These are phyloP conservation scores for Verticillium nubilum DNA, from an alignment of 2,329 filamentous ascomycete species.

Conservation along the genomic window DNA sequence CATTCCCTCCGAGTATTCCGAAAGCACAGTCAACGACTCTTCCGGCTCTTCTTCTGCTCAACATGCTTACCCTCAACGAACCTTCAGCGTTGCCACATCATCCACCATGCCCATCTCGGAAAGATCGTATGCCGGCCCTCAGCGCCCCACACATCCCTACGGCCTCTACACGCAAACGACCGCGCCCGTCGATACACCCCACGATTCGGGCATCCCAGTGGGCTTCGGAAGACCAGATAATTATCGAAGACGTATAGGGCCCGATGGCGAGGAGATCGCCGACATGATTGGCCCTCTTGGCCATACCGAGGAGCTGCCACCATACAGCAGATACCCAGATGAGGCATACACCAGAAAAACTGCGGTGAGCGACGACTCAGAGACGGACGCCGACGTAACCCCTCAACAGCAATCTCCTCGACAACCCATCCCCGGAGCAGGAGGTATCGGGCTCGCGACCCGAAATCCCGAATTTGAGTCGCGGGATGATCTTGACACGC, in stretches of 20 bases:
- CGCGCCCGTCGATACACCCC: slow-evolving; percentile 45
- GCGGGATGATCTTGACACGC: slow-evolving; percentile 45
- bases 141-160: slow-evolving; percentile 77
- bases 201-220: slow-evolving; percentile 49
- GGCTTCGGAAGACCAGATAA: slow-evolving; percentile 65
- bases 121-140: slow-evolving; percentile 53
- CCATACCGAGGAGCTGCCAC: slow-evolving; percentile 85
- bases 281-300: slow-evolving; percentile 85
- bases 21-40: slow-evolving; percentile 65
- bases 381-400: slow-evolving; percentile 3
- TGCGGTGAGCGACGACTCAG: slow-evolving; percentile 19
- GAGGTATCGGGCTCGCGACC: slow-evolving; percentile 55
- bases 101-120: slow-evolving; percentile 58
- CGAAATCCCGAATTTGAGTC: slow-evolving; percentile 59
- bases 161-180: slow-evolving; percentile 80
- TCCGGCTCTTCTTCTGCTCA: slow-evolving; percentile 79
- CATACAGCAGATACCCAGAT: slow-evolving; percentile 86
- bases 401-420: background rate
- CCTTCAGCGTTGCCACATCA: slow-evolving; percentile 65
- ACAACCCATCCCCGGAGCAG: slow-evolving; percentile 45
- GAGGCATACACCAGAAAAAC: slow-evolving; percentile 57
- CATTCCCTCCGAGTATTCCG: slow-evolving; percentile 33
- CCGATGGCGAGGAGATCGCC: slow-evolving; percentile 79
- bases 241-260: slow-evolving; percentile 69
- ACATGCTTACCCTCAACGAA: slow-evolving; percentile 73